phyloP scores from a whole-genome alignment of 345 rosid species.

The Linum lewisii region DNA sequence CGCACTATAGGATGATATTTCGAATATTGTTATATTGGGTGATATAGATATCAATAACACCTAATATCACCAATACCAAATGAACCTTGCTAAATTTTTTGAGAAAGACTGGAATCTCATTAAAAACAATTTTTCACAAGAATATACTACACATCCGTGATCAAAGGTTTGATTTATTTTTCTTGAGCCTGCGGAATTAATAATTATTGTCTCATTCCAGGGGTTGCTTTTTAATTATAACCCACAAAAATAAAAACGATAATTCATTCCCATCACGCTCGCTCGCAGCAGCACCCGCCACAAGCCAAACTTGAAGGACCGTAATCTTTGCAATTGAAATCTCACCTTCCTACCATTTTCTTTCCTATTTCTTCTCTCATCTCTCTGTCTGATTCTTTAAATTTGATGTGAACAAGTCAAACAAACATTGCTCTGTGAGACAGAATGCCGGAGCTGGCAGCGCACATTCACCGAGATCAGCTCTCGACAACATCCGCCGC shows the following conservation, averaged over 20 bases:
- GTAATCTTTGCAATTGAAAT: background rate
- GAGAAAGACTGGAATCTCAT: no score
- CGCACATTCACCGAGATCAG: background rate
- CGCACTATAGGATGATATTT: no score
- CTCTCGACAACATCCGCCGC: background rate
- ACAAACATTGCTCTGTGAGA: background rate
- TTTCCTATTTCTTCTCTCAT: no score
- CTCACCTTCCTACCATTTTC: background rate
- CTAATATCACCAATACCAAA: no score
- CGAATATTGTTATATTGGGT: no score
- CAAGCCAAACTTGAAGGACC: background rate
- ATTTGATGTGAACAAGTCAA: background rate
- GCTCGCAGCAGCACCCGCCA: background rate
- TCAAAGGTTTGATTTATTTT: no score
- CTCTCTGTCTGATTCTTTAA: background rate
- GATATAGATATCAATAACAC: no score
- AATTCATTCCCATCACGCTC: background rate
- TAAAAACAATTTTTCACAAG: no score
- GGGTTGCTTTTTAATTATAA: background rate
- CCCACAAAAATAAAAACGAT: background rate
- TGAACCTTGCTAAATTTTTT: no score
- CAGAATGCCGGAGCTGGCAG: background rate
- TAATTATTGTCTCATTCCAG: background rate
- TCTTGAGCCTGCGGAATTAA: background rate
- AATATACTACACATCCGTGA: no score